A percentile compares a stretch with the other conserved stretches of the same genome.
Conservation (phyloP, 192 early-diverging fungal species). For the Backusella macrospora region DNA sequence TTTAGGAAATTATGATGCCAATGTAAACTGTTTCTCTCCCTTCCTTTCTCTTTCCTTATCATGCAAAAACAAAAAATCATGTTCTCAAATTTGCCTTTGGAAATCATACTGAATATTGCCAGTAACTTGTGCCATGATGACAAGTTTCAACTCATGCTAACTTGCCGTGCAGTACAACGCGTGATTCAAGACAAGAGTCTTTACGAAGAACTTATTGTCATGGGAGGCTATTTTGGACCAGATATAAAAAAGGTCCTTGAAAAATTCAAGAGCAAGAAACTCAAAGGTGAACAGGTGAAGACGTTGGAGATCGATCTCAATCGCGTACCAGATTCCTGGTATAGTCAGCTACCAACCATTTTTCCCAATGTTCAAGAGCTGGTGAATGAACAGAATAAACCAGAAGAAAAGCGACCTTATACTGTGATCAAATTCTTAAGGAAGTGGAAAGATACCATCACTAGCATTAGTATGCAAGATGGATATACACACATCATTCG, state of each 20-base stretch:
- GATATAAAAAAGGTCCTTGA: background rate
- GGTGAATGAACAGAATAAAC: background rate
- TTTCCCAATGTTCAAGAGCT: background rate
- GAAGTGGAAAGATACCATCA: background rate
- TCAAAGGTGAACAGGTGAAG: background rate
- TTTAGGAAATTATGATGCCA: too few species aligned
- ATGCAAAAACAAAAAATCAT: too few species aligned
- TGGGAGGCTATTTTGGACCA: background rate
- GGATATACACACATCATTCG: background rate
- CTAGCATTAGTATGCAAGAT: background rate
- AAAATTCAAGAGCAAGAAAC: background rate
- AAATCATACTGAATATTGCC: background rate
- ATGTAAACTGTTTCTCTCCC: too few species aligned
- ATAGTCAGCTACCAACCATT: background rate
- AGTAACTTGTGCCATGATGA: background rate
- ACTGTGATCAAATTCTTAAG: background rate
- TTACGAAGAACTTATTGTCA: background rate
- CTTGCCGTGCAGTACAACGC: background rate
- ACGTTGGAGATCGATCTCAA: background rate
- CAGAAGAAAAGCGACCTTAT: background rate
- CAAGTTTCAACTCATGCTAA: slow-evolving; percentile 8
- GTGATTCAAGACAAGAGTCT: background rate
- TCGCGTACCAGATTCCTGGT: background rate
- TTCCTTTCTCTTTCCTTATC: too few species aligned
- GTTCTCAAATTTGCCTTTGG: background rate